These are phyloP conservation scores for Achaetomiella virescens DNA, from an alignment of 495 filamentous ascomycete species.

Conservation along the genomic window DNA sequence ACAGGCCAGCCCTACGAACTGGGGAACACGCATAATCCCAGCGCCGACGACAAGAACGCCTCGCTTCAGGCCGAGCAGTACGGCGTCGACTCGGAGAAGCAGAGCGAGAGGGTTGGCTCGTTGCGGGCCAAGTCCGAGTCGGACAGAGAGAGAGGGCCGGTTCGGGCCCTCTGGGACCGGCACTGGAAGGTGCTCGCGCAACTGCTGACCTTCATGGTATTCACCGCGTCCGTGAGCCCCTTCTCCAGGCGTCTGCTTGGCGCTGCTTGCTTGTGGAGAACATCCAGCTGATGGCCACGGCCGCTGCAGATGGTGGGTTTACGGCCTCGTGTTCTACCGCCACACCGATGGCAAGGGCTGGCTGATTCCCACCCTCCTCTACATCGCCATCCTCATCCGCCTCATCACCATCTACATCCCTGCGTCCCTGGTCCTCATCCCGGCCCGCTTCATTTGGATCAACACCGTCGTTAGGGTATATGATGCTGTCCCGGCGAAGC, in stretches of 20 bases:
- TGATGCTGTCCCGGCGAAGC: constrained; percentile 53
- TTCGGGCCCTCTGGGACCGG: neutral
- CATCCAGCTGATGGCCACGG: constrained; percentile 3
- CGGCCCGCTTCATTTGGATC: constrained; percentile 60
- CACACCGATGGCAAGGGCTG: constrained; percentile 70
- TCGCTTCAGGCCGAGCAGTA: constrained; percentile 10
- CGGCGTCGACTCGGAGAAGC: constrained; percentile 23
- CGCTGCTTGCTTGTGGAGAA: constrained; percentile 1
- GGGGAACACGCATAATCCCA: constrained; percentile 5
- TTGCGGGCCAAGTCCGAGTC: constrained; percentile 4
- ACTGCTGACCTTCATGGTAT: constrained; percentile 12
- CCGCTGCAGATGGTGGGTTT: constrained; percentile 75
- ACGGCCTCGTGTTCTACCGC: constrained; percentile 65
- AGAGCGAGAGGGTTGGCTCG: constrained; percentile 23
- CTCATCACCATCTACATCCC: constrained; percentile 69
- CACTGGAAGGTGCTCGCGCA: constrained; percentile 17
- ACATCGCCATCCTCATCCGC: constrained; percentile 65
- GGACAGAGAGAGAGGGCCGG: neutral
- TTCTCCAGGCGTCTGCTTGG: neutral
- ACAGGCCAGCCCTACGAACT: neutral
- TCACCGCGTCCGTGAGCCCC: constrained; percentile 23
- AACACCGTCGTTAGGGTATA: constrained; percentile 51
- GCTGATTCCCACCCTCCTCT: constrained; percentile 80
- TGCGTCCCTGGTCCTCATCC: constrained; percentile 55
- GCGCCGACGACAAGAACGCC: constrained; percentile 7